Evolutionary conservation across 768 basidiomycete species (phyloP).

Genomic region (Phaeotremella skinneri): DNA sequence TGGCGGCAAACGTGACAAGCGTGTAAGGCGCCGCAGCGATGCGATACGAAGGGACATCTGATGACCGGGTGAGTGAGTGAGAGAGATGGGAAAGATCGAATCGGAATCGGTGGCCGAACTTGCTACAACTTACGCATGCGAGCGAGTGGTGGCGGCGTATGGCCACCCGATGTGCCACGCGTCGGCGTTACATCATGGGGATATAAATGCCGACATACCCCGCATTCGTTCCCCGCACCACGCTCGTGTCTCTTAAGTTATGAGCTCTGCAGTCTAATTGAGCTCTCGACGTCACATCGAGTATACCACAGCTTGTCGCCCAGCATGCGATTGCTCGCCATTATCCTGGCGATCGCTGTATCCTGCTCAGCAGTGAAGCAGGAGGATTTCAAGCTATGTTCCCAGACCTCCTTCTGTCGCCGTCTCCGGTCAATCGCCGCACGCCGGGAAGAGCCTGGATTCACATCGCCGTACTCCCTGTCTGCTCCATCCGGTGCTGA

Average conservation of each 20-base stretch:
- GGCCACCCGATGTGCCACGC: too few species aligned
- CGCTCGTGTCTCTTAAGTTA: slow-evolving; percentile 1
- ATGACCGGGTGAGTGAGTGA: slow-evolving; percentile 4
- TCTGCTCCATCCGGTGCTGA: slow-evolving; percentile 5
- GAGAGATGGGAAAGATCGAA: neutral
- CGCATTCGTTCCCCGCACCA: slow-evolving; percentile 12
- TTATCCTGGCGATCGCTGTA: neutral
- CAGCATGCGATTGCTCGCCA: slow-evolving; percentile 17
- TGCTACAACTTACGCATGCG: neutral
- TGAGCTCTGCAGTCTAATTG: neutral
- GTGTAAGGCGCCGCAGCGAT: slow-evolving; percentile 28
- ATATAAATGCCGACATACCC: too few species aligned
- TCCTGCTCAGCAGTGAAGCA: slow-evolving; percentile 54
- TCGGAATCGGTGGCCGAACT: slow-evolving; percentile 1
- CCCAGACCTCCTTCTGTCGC: slow-evolving; percentile 94
- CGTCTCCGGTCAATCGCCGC: slow-evolving; percentile 77
- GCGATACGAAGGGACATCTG: slow-evolving; percentile 39
- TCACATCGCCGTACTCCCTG: slow-evolving; percentile 85
- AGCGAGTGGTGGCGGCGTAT: neutral
- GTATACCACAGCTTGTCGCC: too few species aligned
- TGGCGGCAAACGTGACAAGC: slow-evolving; percentile 15
- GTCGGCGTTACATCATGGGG: too few species aligned
- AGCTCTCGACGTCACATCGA: too few species aligned
- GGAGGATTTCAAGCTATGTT: slow-evolving; percentile 90
- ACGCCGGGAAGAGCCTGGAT: slow-evolving; percentile 65